Percentiles rank a stretch among this genome's conserved stretches.
These are phyloP conservation scores for Leccinum griseonigrum DNA, from an alignment of 1,284 basidiomycete genomes.

Conservation along the genomic window DNA sequence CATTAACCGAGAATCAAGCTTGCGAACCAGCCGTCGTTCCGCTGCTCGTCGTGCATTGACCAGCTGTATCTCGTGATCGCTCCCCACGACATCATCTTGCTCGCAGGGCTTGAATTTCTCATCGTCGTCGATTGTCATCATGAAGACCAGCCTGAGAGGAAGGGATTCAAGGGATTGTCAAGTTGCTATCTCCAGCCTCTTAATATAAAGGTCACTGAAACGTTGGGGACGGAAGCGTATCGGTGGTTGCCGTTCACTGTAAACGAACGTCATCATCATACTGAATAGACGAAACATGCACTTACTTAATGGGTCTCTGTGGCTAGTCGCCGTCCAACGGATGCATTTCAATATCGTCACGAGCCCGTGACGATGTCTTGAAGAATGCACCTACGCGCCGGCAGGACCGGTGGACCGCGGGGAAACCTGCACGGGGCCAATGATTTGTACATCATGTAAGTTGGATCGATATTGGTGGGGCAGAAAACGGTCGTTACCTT, in stretches of 20 bases:
- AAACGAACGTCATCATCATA: neutral
- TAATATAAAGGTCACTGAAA: neutral
- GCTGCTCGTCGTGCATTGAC: conserved; percentile 18
- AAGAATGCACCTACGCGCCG: neutral
- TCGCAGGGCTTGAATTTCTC: conserved; percentile 1
- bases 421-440: neutral
- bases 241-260: neutral
- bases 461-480: too few species aligned
- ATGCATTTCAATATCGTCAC: neutral
- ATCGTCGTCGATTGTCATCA: conserved; percentile 9
- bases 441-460: neutral
- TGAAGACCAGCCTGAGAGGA: neutral
- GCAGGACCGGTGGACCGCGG: neutral
- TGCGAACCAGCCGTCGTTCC: conserved; percentile 45
- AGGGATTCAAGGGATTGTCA: neutral
- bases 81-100: neutral
- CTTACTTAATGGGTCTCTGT: neutral
- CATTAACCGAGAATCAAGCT: conserved; percentile 54
- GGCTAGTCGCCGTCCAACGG: neutral
- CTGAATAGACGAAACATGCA: neutral
- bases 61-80: conserved; percentile 4
- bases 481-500: too few species aligned
- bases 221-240: neutral
- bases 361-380: neutral
- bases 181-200: neutral